phyloP scores from a whole-genome alignment of 2,329 filamentous ascomycete species.

The Colletotrichum phormii region DNA sequence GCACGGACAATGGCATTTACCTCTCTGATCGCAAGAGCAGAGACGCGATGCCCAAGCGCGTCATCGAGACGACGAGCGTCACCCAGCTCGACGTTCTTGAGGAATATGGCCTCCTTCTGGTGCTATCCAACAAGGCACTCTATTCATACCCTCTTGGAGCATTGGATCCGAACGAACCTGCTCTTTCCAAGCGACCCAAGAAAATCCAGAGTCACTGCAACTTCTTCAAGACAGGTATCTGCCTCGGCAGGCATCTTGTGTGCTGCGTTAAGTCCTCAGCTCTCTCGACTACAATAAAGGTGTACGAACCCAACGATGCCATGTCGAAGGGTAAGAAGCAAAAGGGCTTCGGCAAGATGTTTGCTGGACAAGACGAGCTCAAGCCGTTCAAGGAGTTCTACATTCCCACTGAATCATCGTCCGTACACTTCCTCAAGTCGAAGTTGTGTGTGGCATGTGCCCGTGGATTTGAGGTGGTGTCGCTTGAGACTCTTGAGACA shows the following conservation, averaged over 20 bases:
- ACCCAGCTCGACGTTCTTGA: constrained; percentile 97
- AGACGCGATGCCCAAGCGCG: constrained; percentile 82
- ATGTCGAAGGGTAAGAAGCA: constrained; percentile 96
- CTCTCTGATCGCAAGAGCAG: constrained; percentile 91
- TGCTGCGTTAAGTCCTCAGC: constrained; percentile 96
- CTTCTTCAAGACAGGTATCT: constrained; percentile 98
- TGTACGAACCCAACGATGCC: constrained; percentile 97
- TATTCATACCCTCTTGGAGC: constrained; percentile 90
- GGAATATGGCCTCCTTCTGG: constrained; percentile 91
- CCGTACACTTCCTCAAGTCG: constrained; percentile 95
- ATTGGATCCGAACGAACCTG: constrained; percentile 84
- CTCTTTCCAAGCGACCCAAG: constrained; percentile 85
- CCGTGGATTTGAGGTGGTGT: constrained; percentile 96
- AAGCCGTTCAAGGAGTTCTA: constrained; percentile 99
- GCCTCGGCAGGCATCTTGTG: constrained; percentile 91
- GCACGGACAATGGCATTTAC: constrained; percentile 94
- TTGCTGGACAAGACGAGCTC: constrained; percentile 93
- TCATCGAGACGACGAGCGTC: constrained; percentile 87
- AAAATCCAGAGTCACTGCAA: constrained; percentile 98
- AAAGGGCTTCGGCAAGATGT: constrained; percentile 95
- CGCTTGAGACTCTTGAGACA: constrained; percentile 95
- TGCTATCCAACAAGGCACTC: constrained; percentile 92
- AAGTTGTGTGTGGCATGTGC: constrained; percentile 97
- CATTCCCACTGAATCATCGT: constrained; percentile 97
- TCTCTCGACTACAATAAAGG: constrained; percentile 95